Base-by-base conservation (phyloP, 129 eudicot genomes). In the Artemisia tridentata region DNA sequence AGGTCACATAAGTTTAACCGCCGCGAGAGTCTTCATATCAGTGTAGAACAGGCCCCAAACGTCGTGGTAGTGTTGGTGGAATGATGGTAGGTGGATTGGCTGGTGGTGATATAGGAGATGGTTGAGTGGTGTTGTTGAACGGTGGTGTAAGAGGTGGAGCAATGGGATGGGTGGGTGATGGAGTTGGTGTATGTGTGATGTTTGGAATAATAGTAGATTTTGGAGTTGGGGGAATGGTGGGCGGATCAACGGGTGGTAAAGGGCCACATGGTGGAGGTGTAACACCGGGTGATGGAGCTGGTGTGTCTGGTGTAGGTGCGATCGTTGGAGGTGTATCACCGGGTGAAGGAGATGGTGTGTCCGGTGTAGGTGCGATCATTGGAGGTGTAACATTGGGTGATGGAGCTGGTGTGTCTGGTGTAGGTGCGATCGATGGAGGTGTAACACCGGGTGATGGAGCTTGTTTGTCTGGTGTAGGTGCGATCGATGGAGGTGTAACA, bases 1-100 rank as follows among this genome's bases (percentile, higher is more conserved):
- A 13, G 96, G 96, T 79, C 96, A 92, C 82, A 89, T 85, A 73
- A 71, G 85, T 60, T 71, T 74, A 63, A 92, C 95, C 10, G 88
- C 95, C 12, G 88, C 91, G 46, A 55, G 91, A 71, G 95, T 92
- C 64, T 83, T 88, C 96, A 89, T 82, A 16, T 83, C 79, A 7
- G 77, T 65, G 75, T 89, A 92, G 79, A 96, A 92, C 25, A 73
- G 60, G 63, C 96, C 96, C 27, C 98, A 89, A 6, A 69, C 67
- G 68, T 85, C 89, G 11, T 59, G 43, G 41, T 59, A n/a, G 41
- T n/a, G 16, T 25, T 60, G 56, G 15, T 45, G 70, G 70, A 65
- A 7, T 18, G 5, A 27, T 23, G 10, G 1, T 45, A 2, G 70
- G 54, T 65, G 55, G 25, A 43, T 64, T 25, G 0, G 54, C 29